These are phyloP conservation scores for Xylaria sp. DNA, from an alignment of 2,329 filamentous ascomycete genomes.

Conservation along the genomic window DNA sequence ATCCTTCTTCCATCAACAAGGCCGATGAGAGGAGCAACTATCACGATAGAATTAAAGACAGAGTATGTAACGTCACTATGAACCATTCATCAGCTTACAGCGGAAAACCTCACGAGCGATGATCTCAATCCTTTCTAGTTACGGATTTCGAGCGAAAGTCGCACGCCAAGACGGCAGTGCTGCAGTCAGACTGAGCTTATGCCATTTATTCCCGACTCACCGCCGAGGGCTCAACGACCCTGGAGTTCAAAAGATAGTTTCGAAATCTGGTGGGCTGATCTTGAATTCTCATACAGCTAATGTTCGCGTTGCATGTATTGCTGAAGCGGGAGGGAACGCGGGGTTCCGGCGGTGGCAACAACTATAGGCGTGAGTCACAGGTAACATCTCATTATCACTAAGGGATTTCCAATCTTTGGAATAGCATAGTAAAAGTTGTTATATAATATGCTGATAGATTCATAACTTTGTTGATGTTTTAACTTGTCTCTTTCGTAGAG, in stretches of 20 bases:
- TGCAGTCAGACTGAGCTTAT: constrained; percentile 4
- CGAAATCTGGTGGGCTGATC: neutral
- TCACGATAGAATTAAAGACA: neutral
- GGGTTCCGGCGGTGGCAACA: no score
- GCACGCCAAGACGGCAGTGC: neutral
- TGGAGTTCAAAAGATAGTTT: neutral
- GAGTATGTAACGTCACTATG: constrained; percentile 5
- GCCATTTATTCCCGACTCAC: neutral
- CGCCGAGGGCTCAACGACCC: neutral
- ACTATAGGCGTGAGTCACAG: no score
- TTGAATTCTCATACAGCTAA: neutral
- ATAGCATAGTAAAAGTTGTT: no score
- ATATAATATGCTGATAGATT: no score
- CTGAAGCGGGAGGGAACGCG: no score
- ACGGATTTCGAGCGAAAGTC: neutral
- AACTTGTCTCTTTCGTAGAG: no score
- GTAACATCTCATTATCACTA: no score
- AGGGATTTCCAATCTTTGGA: no score
- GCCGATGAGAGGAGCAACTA: neutral
- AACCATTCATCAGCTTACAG: constrained; percentile 12
- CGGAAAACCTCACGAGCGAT: neutral
- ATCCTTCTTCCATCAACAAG: neutral
- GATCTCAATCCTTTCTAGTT: constrained; percentile 5
- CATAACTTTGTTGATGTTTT: no score
- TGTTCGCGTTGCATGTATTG: no score